Conservation (phyloP, 2,329 filamentous ascomycete genomes). For the Phialophora macrospora region DNA sequence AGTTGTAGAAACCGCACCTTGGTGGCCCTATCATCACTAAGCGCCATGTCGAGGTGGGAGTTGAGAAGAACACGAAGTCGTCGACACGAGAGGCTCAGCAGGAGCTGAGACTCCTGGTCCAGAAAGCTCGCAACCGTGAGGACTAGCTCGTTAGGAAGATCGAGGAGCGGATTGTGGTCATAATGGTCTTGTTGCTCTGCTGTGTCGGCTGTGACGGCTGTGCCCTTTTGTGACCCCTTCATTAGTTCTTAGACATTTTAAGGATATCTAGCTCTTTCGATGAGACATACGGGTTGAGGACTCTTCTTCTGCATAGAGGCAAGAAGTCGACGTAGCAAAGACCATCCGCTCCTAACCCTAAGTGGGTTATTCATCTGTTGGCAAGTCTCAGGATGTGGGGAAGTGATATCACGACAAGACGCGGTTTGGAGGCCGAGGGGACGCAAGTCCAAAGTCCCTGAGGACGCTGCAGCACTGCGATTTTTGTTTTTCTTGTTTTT, state of each 20-base stretch:
- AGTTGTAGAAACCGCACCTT: constrained; percentile 27
- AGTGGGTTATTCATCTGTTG: constrained; percentile 21
- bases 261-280: constrained; percentile 21
- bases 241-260: constrained; percentile 26
- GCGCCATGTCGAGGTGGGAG: constrained; percentile 21
- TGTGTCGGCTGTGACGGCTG: constrained; percentile 17
- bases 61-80: constrained; percentile 30
- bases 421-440: constrained; percentile 14
- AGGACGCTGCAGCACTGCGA: constrained; percentile 19
- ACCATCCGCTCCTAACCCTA: constrained; percentile 18
- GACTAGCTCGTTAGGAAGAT: constrained; percentile 31
- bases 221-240: constrained; percentile 21
- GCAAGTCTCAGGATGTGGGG: constrained; percentile 19
- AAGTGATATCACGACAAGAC: constrained; percentile 17
- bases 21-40: constrained; percentile 17
- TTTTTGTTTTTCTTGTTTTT: constrained; percentile 18
- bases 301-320: constrained; percentile 24
- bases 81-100: constrained; percentile 30
- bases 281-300: constrained; percentile 23
- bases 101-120: constrained; percentile 25
- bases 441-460: constrained; percentile 18
- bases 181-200: constrained; percentile 19
- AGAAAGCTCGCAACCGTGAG: constrained; percentile 26
- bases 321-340: constrained; percentile 24
- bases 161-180: constrained; percentile 24